These are phyloP conservation scores for Volvox reticuliferus DNA, from an alignment of 139 green algal species.

Conservation along the genomic window DNA sequence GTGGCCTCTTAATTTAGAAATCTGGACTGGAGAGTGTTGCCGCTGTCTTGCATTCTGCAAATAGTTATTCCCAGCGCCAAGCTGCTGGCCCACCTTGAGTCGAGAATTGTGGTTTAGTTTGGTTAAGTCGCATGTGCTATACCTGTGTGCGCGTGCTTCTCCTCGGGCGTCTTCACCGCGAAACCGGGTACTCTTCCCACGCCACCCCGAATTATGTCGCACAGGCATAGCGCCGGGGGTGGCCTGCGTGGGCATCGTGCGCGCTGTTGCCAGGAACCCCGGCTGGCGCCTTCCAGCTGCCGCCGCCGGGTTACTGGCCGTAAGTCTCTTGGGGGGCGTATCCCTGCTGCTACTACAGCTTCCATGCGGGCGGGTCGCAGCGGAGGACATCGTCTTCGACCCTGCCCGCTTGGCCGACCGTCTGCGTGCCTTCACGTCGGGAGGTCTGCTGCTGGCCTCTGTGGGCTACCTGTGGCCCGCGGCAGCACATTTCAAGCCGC, in stretches of 20 bases:
- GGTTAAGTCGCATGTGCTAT: too few relatives aligned
- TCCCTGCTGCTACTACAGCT: conserved; percentile 20
- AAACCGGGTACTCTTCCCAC: not conserved
- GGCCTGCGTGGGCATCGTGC: conserved; percentile 15
- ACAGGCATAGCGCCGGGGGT: conserved; percentile 1
- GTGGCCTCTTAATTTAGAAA: too few relatives aligned
- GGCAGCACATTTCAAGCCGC: conserved; percentile 28
- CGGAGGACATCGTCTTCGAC: conserved; percentile 45
- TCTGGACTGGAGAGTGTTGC: too few relatives aligned
- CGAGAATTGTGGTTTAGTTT: too few relatives aligned
- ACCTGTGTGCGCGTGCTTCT: too few relatives aligned
- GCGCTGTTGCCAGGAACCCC: not conserved
- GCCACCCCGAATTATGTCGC: not conserved
- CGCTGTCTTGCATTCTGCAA: too few relatives aligned
- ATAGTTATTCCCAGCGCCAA: too few relatives aligned
- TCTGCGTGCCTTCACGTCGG: conserved; percentile 27
- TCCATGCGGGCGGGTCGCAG: not conserved
- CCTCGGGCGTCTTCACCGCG: too few relatives aligned
- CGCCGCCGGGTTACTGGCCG: not conserved
- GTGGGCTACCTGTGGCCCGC: conserved; percentile 45
- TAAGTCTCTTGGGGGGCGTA: not conserved
- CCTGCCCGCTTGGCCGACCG: not conserved
- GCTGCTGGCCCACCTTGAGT: too few relatives aligned
- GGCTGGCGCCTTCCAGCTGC: conserved; percentile 22
- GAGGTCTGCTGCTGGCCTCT: conserved; percentile 43